Base-by-base conservation (phyloP, 106 monocot species). In the Platanthera zijinensis region DNA sequence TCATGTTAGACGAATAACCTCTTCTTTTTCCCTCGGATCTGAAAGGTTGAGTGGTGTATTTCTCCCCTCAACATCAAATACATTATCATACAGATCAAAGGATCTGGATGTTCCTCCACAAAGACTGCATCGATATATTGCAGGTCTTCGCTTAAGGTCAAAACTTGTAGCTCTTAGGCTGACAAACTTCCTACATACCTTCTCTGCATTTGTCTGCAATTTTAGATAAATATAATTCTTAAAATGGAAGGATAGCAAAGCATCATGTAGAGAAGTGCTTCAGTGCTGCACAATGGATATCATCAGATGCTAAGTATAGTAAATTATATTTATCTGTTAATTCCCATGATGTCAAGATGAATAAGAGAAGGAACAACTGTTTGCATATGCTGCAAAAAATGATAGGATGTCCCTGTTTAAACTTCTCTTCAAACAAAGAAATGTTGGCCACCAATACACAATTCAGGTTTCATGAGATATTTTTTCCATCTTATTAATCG, bases 171-270 rank as follows among this genome's bases (percentile, higher is more conserved):
- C 52, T 57, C 73, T 87, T 51, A 89, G n/a, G 49, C 75, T 63
- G 12, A 76, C 85, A 81, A 89, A 81, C 51, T 89, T 94, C 77
- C 80, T 84, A 61, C 89, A 94, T 3, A 83, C 82, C 71, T 79
- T 87, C 82, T 94, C 85, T 69, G 89, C 94, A 80, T 81, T 85
- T 74, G 75, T 81, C 94, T 94, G 80, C 63, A 87, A 74, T 52
- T 51, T 21, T 8, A 72, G 19, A 72, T 11, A 3, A 50, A 51
- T 19, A 6, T 72, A 46, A 70, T 51, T 10, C 49, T 21, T 72
- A 50, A 72, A n/a, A 71, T 48, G 48, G 48, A 46, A 48, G 1
- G 48, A 48, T n/a, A 28, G n/a, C 7, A 46, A 7, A 17, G 48
- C 6, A 48, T n/a, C 17, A 67, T 67, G 67, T 39, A 48, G 32